phyloP scores from a whole-genome alignment of 2,329 filamentous ascomycete species.

The Arachnopeziza araneosa region DNA sequence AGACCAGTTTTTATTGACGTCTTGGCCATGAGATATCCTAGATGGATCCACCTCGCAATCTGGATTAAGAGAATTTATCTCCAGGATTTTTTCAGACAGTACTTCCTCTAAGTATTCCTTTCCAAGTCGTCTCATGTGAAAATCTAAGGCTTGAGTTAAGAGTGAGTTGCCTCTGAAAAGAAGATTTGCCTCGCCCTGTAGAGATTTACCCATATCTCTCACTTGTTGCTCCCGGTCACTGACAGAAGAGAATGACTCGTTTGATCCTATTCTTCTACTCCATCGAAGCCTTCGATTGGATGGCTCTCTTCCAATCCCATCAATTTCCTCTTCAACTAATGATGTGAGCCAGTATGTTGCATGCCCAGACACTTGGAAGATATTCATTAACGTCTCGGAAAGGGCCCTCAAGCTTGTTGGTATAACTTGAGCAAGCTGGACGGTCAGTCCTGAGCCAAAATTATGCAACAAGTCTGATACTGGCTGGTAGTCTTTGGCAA shows the following conservation, averaged over 20 bases:
- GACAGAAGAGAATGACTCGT: constrained; percentile 57
- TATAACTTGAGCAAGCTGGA: constrained; percentile 75
- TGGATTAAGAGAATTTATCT: constrained; percentile 85
- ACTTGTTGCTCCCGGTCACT: constrained; percentile 67
- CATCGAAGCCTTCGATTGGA: constrained; percentile 65
- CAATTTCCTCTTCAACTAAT: constrained; percentile 93
- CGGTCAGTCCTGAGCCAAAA: constrained; percentile 77
- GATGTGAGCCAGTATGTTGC: constrained; percentile 88
- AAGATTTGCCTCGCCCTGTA: constrained; percentile 84
- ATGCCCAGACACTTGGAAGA: constrained; percentile 86
- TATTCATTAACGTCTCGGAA: constrained; percentile 83
- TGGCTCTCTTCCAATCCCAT: constrained; percentile 80
- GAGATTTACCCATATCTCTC: constrained; percentile 70
- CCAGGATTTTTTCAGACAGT: constrained; percentile 74
- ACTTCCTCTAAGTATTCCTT: constrained; percentile 89
- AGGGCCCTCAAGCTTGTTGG: constrained; percentile 73
- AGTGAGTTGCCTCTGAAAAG: constrained; percentile 94
- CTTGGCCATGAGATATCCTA: constrained; percentile 59
- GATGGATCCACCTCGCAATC: constrained; percentile 96
- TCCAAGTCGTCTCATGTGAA: constrained; percentile 90
- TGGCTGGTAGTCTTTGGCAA: constrained; percentile 77
- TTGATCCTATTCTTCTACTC: constrained; percentile 64
- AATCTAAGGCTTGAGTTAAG: constrained; percentile 86
- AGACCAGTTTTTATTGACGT: constrained; percentile 78
- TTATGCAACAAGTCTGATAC: constrained; percentile 79